phyloP scores from a whole-genome alignment of 2,329 filamentous ascomycete species.

The Rhexocercosporidium sp. region DNA sequence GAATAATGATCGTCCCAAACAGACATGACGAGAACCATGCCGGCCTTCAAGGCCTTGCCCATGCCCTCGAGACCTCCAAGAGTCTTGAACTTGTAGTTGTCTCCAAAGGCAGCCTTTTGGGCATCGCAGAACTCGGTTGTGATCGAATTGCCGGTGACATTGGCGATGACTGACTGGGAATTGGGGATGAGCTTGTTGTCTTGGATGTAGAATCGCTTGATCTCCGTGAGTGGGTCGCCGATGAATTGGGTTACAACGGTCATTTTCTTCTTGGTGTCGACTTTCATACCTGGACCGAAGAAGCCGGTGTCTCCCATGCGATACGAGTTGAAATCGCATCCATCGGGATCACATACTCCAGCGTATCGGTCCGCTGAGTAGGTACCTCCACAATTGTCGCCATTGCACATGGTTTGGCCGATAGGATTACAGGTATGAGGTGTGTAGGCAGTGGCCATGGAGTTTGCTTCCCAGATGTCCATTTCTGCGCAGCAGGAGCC shows the following conservation, averaged over 20 bases:
- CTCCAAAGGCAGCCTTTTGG: slow-evolving; percentile 61
- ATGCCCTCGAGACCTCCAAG: slow-evolving; percentile 62
- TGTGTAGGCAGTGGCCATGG: slow-evolving; percentile 59
- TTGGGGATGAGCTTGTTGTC: slow-evolving; percentile 57
- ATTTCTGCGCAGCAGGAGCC: slow-evolving; percentile 71
- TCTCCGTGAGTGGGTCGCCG: slow-evolving; percentile 55
- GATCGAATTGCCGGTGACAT: slow-evolving; percentile 58
- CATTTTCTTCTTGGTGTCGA: slow-evolving; percentile 57
- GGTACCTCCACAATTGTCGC: slow-evolving; percentile 50
- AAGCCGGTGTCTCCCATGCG: slow-evolving; percentile 60
- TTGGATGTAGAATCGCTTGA: slow-evolving; percentile 46
- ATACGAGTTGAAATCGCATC: slow-evolving; percentile 66
- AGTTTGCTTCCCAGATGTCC: slow-evolving; percentile 70
- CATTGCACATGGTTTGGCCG: slow-evolving; percentile 47
- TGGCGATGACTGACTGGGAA: slow-evolving; percentile 50
- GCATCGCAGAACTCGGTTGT: slow-evolving; percentile 60
- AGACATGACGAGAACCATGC: slow-evolving; percentile 62
- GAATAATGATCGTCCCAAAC: slow-evolving; percentile 61
- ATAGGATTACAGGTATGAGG: slow-evolving; percentile 59
- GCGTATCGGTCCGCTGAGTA: slow-evolving; percentile 49
- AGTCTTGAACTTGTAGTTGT: slow-evolving; percentile 55
- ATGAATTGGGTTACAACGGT: slow-evolving; percentile 66
- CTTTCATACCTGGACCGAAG: slow-evolving; percentile 57
- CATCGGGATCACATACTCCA: slow-evolving; percentile 63
- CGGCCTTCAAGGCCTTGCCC: slow-evolving; percentile 55